Base-by-base conservation (phyloP, 192 early-diverging fungal species). In the Chytriomyces sp. region DNA sequence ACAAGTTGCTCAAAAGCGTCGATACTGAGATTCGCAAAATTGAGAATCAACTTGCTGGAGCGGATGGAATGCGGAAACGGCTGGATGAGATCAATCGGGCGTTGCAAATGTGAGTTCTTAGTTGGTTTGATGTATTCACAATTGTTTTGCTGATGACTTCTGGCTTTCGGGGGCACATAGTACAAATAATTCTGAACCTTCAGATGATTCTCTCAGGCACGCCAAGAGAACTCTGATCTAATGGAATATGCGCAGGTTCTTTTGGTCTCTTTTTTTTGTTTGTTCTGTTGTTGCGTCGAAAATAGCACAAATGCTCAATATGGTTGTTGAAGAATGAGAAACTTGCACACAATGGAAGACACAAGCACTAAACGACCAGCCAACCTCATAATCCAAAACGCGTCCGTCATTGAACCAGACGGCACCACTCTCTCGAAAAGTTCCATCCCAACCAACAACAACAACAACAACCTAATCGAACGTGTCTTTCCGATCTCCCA, bases 221-320 rank as follows among this genome's bases (percentile, higher is more conserved):
- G 86, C 86, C 0, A 86, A 86, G 61, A 75, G 85, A 45, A 86
- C 85, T 3, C 64, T 86, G 57, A 77, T 86, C 47, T 86, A 60
- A 79, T 35, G 35, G 35, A 35, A 35, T 35, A 35, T 35, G 1
- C 35, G 35, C 0, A 4, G 35, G 35, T 2, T 35, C 35, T 35
- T 35, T 35, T 35, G 35, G 35, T 35, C n/a, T n/a, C n/a, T n/a
- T n/a, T 35, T 35, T 35, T 35, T 35, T 35, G 2, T 35, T 35
- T 2, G 0, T 2, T 35, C 28, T 35, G 1, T 35, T 35, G 35
- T 35, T 35, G 35, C 35, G 35, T 35, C 35, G 35, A 35, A 35
- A 35, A 35, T 35, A 35, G 35, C 35, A 35, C 35, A 35, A 35
- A 35, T 35, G 35, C 35, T 35, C n/a, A 4, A 35, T 35, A 3